Conservation (phyloP, 1,284 basidiomycete genomes). For the Marasmius oreades region DNA sequence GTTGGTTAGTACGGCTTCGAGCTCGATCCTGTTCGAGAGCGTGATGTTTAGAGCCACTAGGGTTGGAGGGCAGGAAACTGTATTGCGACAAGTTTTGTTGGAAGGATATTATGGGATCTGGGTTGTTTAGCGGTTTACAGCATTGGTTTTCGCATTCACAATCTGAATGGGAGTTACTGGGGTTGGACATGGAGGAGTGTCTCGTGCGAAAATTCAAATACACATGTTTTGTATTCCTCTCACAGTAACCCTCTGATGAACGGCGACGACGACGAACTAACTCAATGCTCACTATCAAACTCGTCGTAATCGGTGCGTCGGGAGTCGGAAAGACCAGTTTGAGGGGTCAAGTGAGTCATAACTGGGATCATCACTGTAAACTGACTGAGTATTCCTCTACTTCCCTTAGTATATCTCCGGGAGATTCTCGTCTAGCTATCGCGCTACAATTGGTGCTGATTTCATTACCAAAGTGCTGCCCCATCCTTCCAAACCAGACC, state of each 20-base stretch:
- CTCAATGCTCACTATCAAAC: conserved; percentile 64
- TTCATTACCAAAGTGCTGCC: conserved; percentile 73
- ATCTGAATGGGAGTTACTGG: background rate
- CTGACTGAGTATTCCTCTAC: background rate
- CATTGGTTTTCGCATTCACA: background rate
- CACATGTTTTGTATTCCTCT: too few species aligned
- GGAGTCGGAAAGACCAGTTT: conserved; percentile 78
- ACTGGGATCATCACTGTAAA: background rate
- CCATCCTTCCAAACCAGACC: conserved; percentile 48
- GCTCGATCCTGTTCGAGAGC: too few species aligned
- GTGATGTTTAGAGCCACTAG: background rate
- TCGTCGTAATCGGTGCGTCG: conserved; percentile 73
- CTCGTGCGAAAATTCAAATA: background rate
- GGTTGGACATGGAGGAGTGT: too few species aligned
- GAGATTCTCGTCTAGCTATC: conserved; percentile 69
- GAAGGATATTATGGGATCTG: background rate
- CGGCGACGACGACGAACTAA: conserved; percentile 5
- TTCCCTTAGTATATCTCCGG: conserved; percentile 65
- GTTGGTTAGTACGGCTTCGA: too few species aligned
- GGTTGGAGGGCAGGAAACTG: background rate
- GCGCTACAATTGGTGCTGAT: conserved; percentile 82
- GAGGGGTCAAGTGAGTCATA: conserved; percentile 55
- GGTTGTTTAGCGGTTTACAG: background rate
- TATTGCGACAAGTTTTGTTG: background rate
- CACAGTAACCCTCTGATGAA: conserved; percentile 3